Evolutionary conservation across 768 basidiomycete genomes (phyloP), one percentile per base, ranked within the genome.

Genomic region (Phlebiopsis flavidoalba): DNA sequence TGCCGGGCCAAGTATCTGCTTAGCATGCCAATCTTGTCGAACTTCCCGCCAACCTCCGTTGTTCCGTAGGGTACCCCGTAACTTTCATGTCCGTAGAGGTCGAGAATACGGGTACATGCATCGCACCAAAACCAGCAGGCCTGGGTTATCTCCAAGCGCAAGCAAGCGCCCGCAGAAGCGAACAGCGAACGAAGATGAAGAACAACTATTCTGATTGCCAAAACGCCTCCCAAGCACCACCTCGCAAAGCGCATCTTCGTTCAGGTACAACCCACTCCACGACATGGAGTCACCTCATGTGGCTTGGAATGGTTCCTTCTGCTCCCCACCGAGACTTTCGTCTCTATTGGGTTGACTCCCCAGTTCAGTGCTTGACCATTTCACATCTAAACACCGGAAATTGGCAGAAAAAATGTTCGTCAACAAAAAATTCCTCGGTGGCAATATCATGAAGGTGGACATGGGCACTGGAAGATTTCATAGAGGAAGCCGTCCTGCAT

Each of bases 221-320:
- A n/a, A n/a, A n/a, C n/a, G n/a, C n/a, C n/a, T n/a, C n/a, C n/a
- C n/a, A n/a, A n/a, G n/a, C n/a, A n/a, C n/a, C 53, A n/a, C n/a
- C n/a, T n/a, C n/a, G n/a, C 53, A n/a, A 46, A n/a, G n/a, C n/a
- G n/a, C 45, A 19, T n/a, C 19, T 15, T n/a, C 48, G 12, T 43
- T 50, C 49, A 35, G n/a, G n/a, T 53, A 59, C 40, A 62, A 58
- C 26, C 51, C 61, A 5, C 51, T 64, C 15, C 64, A 64, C 49
- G 64, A 64, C 49, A 22, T 59, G 35, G 64, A 64, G 31, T 62
- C 61, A n/a, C 17, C 19, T 62, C 26, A 62, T 62, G 57, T 64
- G 64, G 64, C 26, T 64, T 17, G 60, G 48, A 5, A 3, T 2
- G 26, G 2, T 31, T 31, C 6, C 26, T 31, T 49, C 59, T 6